Percentiles rank a stretch among this genome's conserved stretches.
phyloP scores from a whole-genome alignment of 768 basidiomycete species.

The Botryobasidium botryosum region DNA sequence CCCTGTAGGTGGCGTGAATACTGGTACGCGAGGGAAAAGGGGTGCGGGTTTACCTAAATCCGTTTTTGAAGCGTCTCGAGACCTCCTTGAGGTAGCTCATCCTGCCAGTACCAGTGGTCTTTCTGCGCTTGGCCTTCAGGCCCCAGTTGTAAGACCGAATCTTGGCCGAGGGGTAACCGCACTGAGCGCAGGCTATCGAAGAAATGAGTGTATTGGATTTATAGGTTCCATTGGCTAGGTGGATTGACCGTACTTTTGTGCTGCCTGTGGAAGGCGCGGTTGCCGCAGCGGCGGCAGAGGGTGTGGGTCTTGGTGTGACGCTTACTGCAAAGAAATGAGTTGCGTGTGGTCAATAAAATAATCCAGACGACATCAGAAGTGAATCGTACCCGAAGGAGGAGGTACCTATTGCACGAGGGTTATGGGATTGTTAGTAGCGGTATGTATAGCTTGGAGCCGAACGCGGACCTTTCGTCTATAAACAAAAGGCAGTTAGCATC shows the following conservation, averaged over 20 bases:
- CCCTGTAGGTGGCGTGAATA: slow-evolving; percentile 1
- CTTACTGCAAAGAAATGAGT: slow-evolving; percentile 41
- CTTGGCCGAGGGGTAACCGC: slow-evolving; percentile 93
- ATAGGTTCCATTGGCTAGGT: not conserved
- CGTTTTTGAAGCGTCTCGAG: slow-evolving; percentile 94
- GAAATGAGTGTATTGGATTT: not conserved
- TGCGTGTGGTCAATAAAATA: not conserved
- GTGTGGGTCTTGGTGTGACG: slow-evolving; percentile 95
- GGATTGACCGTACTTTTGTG: slow-evolving; percentile 66
- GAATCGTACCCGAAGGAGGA: slow-evolving; percentile 80
- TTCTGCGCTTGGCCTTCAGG: slow-evolving; percentile 97
- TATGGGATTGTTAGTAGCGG: slow-evolving; percentile 15
- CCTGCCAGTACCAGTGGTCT: slow-evolving; percentile 95
- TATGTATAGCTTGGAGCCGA: slow-evolving; percentile 17
- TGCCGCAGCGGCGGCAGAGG: slow-evolving; percentile 92
- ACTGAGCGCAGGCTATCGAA: slow-evolving; percentile 73
- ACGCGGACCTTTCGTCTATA: slow-evolving; percentile 71
- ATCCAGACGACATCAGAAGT: not conserved
- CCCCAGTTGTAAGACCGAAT: slow-evolving; percentile 96
- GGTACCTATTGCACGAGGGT: slow-evolving; percentile 44
- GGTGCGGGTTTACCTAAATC: slow-evolving; percentile 49
- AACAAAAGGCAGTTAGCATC: slow-evolving; percentile 14
- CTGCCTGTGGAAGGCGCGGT: slow-evolving; percentile 93
- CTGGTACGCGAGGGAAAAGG: not conserved
- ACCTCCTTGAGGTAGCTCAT: slow-evolving; percentile 90